These are phyloP conservation scores for Lagenidium giganteum DNA, from an alignment of 352 stramenopile species.

Conservation along the genomic window DNA sequence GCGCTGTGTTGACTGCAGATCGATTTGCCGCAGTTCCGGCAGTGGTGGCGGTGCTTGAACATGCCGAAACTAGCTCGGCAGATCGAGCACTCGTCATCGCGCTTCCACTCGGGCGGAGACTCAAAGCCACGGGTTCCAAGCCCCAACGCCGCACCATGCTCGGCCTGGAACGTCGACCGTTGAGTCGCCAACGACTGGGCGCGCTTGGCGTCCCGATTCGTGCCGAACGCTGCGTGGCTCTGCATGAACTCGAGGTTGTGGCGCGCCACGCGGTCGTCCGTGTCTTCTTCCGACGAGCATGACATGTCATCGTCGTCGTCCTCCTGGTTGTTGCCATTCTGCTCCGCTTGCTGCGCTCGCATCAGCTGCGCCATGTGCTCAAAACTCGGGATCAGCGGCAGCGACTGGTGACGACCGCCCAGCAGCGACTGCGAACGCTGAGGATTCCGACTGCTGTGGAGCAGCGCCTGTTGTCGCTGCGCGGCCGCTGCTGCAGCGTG, in stretches of 20 bases:
- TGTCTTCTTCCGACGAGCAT: constrained; percentile 22
- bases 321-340: constrained; percentile 1
- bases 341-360: not conserved
- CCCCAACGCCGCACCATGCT: not conserved
- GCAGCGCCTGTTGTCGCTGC: constrained; percentile 16
- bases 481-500: constrained; percentile 11
- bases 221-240: too few relatives aligned
- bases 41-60: constrained; percentile 85
- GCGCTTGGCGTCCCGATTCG: too few relatives aligned
- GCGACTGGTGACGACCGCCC: constrained; percentile 38
- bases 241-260: too few relatives aligned
- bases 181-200: not conserved
- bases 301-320: constrained; percentile 8
- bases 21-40: constrained; percentile 77
- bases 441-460: constrained; percentile 2
- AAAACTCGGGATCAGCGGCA: constrained; percentile 51
- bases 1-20: constrained; percentile 81
- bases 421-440: constrained; percentile 6
- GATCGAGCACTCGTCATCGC: constrained; percentile 73
- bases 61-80: constrained; percentile 72
- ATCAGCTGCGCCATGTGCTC: too few relatives aligned
- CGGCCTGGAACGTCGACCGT: too few relatives aligned
- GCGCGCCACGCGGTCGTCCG: constrained; percentile 8
- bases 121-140: constrained; percentile 22
- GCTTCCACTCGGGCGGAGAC: constrained; percentile 65